Conservation (phyloP, 345 rosid genomes). For the Jatropha curcas region DNA sequence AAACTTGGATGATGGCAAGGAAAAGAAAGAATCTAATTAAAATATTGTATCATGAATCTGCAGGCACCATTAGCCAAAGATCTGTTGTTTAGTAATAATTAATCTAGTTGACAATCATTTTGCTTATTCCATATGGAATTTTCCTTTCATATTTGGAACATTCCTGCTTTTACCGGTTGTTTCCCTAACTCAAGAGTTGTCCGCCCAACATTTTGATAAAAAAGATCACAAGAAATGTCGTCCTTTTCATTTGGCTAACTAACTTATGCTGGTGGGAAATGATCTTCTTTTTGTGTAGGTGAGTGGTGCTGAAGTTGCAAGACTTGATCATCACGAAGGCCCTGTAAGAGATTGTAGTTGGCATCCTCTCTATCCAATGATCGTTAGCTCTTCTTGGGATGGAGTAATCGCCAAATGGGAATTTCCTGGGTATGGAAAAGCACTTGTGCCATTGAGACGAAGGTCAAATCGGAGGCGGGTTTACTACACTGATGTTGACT, state of each 20-base stretch:
- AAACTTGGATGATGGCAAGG: too few species aligned
- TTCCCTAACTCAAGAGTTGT: neutral
- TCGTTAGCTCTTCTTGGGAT: conserved; percentile 68
- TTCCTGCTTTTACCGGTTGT: neutral
- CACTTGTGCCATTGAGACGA: neutral
- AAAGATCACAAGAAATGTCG: too few species aligned
- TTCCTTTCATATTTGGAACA: neutral
- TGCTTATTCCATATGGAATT: too few species aligned
- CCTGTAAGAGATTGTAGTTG: conserved; percentile 71
- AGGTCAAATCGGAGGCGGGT: conserved; percentile 9
- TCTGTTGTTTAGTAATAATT: neutral
- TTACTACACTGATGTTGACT: neutral
- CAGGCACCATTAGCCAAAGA: too few species aligned
- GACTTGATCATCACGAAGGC: conserved; percentile 35
- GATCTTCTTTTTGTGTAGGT: conserved; percentile 32
- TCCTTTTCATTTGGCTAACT: neutral
- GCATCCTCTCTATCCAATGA: conserved; percentile 58
- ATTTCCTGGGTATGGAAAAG: conserved; percentile 34
- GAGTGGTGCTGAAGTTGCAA: conserved; percentile 52
- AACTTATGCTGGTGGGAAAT: neutral
- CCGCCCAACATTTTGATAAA: neutral
- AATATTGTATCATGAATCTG: too few species aligned
- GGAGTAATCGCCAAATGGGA: conserved; percentile 57
- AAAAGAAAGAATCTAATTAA: too few species aligned
- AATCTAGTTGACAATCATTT: neutral